Conservation (phyloP, 352 stramenopile species). For the Globisporangium cylindrosporum region DNA sequence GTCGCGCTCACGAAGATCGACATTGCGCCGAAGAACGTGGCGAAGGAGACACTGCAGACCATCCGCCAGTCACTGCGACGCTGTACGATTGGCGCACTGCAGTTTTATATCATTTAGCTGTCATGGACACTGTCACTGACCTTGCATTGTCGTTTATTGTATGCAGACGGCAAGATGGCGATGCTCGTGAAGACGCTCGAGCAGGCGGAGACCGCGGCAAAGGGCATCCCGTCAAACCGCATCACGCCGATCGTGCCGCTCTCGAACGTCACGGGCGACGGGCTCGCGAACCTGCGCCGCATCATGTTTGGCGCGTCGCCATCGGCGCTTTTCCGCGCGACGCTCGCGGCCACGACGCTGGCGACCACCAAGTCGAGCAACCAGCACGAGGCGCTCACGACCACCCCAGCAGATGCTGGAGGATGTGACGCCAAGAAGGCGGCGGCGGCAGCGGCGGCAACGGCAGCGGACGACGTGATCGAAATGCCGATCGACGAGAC, state of each 20-base stretch:
- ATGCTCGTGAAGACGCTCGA: constrained; percentile 90
- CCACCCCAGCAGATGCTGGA: constrained; percentile 3
- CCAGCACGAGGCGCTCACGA: constrained; percentile 33
- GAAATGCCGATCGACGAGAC: constrained; percentile 89
- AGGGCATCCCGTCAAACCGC: constrained; percentile 87
- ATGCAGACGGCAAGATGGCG: constrained; percentile 89
- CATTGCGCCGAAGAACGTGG: constrained; percentile 91
- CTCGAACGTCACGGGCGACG: constrained; percentile 97
- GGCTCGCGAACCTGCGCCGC: constrained; percentile 71
- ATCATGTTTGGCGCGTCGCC: constrained; percentile 74
- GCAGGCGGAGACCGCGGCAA: constrained; percentile 84
- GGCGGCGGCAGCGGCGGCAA: neutral
- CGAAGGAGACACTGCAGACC: constrained; percentile 89
- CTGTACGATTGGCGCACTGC: constrained; percentile 30
- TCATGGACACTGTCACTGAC: neutral
- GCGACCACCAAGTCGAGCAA: constrained; percentile 61
- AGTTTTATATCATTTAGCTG: neutral
- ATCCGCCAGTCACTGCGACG: constrained; percentile 86
- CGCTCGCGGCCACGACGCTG: constrained; percentile 55
- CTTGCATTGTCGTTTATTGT: neutral
- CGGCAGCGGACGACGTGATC: constrained; percentile 36
- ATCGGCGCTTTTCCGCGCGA: constrained; percentile 67
- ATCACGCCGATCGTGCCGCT: constrained; percentile 97
- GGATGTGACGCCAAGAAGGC: constrained; percentile 9
- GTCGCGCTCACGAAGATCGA: constrained; percentile 95